Base-by-base conservation (phyloP, 2,329 filamentous ascomycete genomes). In the Alternaria alternata region DNA sequence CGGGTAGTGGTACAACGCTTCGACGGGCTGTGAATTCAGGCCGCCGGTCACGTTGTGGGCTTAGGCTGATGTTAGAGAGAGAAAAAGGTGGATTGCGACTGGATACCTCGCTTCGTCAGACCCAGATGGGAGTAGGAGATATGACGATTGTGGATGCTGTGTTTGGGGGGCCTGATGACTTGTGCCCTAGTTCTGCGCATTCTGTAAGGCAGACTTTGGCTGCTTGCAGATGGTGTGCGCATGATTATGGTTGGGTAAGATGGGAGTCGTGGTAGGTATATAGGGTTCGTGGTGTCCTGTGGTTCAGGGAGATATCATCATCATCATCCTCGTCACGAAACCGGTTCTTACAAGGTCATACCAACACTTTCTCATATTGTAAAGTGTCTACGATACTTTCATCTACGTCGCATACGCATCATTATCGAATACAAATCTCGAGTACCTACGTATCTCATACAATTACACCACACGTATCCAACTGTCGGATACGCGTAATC, bases 41-140 rank as follows among this genome's bases (percentile, higher is more conserved):
- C 46, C 22, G 46, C 18, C 46, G 46, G 46, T 48, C 46, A 48
- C 46, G 46, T 16, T 48, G 46, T 48, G 30, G 46, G 30, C 30
- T 48, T 48, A 48, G 46, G 24, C 22, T 43, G 22, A 26, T 7
- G 41, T 7, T 16, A 12, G 12, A 16, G 38, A 30, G 28, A 30
- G 28, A 30, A 30, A 30, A 30, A 30, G 28, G 28, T 22, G 30
- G 2, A 26, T 36, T 20, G 14, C 34, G 44, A 47, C 26, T 42
- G 30, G 46, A 24, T 36, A 16, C 22, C 12, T n/a, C 5, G 46
- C 8, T n/a, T 22, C 4, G 5, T 7, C 16, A 1, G 30, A 3
- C 5, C 12, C 0, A 28, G 16, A 48, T 36, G 0, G 0, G 46
- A 11, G 18, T 20, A n/a, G 7, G 46, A 34, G 20, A 9, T 24